These are phyloP conservation scores for Diplodia seriata DNA, from an alignment of 2,329 filamentous ascomycete genomes.

Conservation along the genomic window DNA sequence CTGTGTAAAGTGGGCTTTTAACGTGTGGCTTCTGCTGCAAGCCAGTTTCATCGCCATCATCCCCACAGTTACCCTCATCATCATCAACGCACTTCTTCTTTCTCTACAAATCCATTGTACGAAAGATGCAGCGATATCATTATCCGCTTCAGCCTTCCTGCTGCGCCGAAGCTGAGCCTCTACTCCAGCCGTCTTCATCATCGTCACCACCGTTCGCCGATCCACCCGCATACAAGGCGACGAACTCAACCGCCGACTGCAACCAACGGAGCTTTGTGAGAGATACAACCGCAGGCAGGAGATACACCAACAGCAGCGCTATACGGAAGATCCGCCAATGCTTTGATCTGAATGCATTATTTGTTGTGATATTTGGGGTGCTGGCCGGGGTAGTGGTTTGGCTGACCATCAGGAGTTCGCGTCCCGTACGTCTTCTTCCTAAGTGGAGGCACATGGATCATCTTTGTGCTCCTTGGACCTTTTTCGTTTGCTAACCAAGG, in stretches of 20 bases:
- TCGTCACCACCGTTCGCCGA: not conserved
- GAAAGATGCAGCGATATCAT: not conserved
- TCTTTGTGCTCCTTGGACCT: no score
- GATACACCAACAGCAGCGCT: not conserved
- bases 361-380: not conserved
- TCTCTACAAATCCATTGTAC: no score
- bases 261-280: not conserved
- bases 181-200: not conserved
- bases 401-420: not conserved
- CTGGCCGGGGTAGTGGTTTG: not conserved
- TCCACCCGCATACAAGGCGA: not conserved
- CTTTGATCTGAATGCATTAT: not conserved
- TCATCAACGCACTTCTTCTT: no score
- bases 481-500: not conserved
- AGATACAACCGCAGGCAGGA: not conserved
- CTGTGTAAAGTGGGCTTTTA: no score
- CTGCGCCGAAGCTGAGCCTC: not conserved
- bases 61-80: no score
- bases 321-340: not conserved
- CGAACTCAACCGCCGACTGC: not conserved
- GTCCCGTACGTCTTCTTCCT: not conserved
- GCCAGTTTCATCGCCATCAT: no score
- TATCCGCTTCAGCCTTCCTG: not conserved
- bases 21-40: no score
- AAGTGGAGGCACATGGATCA: no score